Evolutionary conservation across 2,329 filamentous ascomycete genomes (phyloP), one percentile per base, ranked within the genome.

Genomic region (Penicillium expansum): DNA sequence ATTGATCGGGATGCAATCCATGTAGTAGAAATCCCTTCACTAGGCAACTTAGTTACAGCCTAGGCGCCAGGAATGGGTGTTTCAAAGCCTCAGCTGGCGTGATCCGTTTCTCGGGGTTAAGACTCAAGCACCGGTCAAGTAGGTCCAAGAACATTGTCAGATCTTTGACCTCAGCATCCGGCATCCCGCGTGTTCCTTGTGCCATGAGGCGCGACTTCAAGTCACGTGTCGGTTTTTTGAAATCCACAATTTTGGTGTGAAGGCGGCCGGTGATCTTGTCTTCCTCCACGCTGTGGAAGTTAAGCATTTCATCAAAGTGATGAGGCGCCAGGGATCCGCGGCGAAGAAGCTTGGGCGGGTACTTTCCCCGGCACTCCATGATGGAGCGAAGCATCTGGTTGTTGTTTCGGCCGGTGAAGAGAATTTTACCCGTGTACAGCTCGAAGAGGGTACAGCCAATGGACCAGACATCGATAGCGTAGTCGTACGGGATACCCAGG

Each of bases 341-440:
- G 67, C 91, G 91, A 68, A 96, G 87, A 60, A 97, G 81, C 75
- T 97, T 97, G 45, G 89, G 86, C 30, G 91, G 92, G 61, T 97
- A 87, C 75, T 92, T 95, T 68, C 94, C 94, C 47, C 95, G 87
- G 67, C 93, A 92, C 72, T 99, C 93, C 87, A 97, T 96, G 67
- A 99, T 96, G 20, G 89, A 88, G 62, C 91, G 90, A 58, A 99
- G 84, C 94, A 99, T 99, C 77, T 96, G 92, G 71, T 99, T 99
- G 79, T 99, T 99, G 77, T 91, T 94, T 62, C 90, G 86, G 57
- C 94, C 94, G 1, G 91, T 92, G 73, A 99, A 99, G 32, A 99
- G 81, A 56, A 99, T 97, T 74, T 97, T 96, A 69, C 94, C 94
- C 0, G 94, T 97, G 78, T 96, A 97, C 39, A 99, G 81, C 76